Percentiles rank a stretch among this genome's conserved stretches.
Conservation (phyloP, 805 yeast species). For the Metschnikowia continentalis region DNA sequence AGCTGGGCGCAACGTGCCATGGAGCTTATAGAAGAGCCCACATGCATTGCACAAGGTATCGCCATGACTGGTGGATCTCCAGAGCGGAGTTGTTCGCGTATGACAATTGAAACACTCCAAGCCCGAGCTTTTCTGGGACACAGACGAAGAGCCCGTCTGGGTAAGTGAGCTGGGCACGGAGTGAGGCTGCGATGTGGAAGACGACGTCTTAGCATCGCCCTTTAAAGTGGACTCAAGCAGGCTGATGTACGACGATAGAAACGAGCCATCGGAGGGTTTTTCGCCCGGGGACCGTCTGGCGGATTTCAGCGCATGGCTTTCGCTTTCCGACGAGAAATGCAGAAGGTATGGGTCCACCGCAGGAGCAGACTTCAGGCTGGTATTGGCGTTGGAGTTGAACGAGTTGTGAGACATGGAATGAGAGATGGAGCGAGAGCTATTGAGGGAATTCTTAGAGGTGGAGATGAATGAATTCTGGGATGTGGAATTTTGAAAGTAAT, state of each 20-base stretch:
- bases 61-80: conserved; percentile 42
- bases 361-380: not conserved
- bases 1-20: conserved; percentile 42
- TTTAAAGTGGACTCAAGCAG: conserved; percentile 36
- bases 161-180: conserved; percentile 7
- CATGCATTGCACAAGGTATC: conserved; percentile 44
- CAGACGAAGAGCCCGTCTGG: conserved; percentile 11
- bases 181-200: conserved; percentile 1
- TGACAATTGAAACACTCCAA: conserved; percentile 41
- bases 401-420: not conserved
- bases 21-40: conserved; percentile 42
- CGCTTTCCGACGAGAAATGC: not conserved
- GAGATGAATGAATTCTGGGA: not conserved
- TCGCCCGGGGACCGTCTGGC: not conserved
- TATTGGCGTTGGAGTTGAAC: not conserved
- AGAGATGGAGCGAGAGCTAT: too few relatives aligned
- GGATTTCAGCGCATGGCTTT: not conserved
- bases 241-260: conserved; percentile 35
- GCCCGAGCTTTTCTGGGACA: conserved; percentile 10
- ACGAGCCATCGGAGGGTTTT: conserved; percentile 17
- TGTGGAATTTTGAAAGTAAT: not conserved
- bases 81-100: conserved; percentile 42
- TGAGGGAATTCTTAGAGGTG: not conserved
- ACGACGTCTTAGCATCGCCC: conserved; percentile 20
- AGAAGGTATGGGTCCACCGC: conserved; percentile 3